Evolutionary conservation across 2,329 filamentous ascomycete species (phyloP).

Genomic region (Phoma sp.): DNA sequence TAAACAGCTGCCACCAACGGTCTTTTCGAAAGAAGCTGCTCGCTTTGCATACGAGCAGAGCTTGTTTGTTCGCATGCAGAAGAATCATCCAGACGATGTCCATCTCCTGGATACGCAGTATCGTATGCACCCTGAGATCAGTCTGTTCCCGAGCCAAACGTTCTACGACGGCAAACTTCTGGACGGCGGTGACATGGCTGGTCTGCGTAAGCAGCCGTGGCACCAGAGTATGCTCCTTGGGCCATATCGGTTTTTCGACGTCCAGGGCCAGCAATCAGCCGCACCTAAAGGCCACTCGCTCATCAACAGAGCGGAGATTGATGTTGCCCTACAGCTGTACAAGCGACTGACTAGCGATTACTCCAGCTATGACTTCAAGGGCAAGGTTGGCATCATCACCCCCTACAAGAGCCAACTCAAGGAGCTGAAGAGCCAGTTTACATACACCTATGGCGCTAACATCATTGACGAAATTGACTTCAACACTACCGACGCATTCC

Average conservation of each 20-base stretch:
- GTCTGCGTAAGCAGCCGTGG: conserved; percentile 80
- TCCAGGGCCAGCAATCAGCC: conserved; percentile 82
- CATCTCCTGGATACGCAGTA: conserved; percentile 98
- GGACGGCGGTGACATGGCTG: conserved; percentile 83
- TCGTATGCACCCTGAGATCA: conserved; percentile 98
- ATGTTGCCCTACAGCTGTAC: conserved; percentile 85
- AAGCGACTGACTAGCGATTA: conserved; percentile 77
- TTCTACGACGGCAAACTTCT: conserved; percentile 91
- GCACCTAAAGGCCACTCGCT: conserved; percentile 87
- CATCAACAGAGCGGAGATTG: conserved; percentile 85
- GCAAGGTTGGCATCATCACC: conserved; percentile 95
- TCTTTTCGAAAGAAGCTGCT: conserved; percentile 90
- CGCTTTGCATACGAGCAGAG: conserved; percentile 96
- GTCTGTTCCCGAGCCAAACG: conserved; percentile 82
- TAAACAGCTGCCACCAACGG: conserved; percentile 94
- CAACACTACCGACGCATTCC: conserved; percentile 98
- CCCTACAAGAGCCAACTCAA: conserved; percentile 94
- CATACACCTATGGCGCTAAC: conserved; percentile 71
- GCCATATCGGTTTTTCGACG: conserved; percentile 97
- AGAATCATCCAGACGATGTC: conserved; percentile 84
- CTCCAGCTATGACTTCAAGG: conserved; percentile 70
- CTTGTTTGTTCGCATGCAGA: conserved; percentile 97
- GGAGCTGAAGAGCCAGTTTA: conserved; percentile 79
- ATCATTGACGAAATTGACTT: conserved; percentile 88
- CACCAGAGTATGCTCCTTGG: conserved; percentile 81